Evolutionary conservation across 331 rosid genomes (phyloP).

Genomic region (Malus hybrid): DNA sequence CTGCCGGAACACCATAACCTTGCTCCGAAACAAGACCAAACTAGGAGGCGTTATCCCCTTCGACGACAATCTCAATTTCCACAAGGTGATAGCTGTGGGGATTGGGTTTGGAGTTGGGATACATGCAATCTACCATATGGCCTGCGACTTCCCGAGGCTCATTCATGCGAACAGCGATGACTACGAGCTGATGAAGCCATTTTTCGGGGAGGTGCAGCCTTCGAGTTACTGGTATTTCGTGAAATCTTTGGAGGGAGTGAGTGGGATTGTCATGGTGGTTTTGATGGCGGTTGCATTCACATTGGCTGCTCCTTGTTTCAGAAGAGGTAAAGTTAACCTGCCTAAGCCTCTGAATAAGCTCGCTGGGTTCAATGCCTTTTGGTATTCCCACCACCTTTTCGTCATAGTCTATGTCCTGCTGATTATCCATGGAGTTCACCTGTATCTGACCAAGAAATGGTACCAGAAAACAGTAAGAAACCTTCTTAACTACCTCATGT

Average conservation of each 20-base stretch:
- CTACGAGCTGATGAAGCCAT: constrained; percentile 18
- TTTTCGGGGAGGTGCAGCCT: constrained; percentile 40
- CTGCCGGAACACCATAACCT: constrained; percentile 73
- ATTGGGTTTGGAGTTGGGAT: constrained; percentile 46
- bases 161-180: constrained; percentile 22
- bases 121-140: constrained; percentile 53
- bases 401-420: constrained; percentile 51
- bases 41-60: constrained; percentile 48
- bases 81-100: constrained; percentile 61
- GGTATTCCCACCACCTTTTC: constrained; percentile 84
- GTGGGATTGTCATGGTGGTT: constrained; percentile 57
- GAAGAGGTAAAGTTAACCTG: constrained; percentile 50
- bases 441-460: constrained; percentile 49
- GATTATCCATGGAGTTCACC: constrained; percentile 52
- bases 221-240: constrained; percentile 47
- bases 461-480: constrained; percentile 52
- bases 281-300: constrained; percentile 66
- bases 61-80: constrained; percentile 72
- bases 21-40: constrained; percentile 53
- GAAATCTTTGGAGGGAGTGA: constrained; percentile 52
- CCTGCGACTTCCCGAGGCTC: constrained; percentile 75
- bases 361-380: constrained; percentile 81
- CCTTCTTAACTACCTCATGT: background rate
- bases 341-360: constrained; percentile 46
- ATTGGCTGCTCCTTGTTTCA: constrained; percentile 50